phyloP scores from a whole-genome alignment of 2,329 filamentous ascomycete genomes.

The Talaromyces sp. region DNA sequence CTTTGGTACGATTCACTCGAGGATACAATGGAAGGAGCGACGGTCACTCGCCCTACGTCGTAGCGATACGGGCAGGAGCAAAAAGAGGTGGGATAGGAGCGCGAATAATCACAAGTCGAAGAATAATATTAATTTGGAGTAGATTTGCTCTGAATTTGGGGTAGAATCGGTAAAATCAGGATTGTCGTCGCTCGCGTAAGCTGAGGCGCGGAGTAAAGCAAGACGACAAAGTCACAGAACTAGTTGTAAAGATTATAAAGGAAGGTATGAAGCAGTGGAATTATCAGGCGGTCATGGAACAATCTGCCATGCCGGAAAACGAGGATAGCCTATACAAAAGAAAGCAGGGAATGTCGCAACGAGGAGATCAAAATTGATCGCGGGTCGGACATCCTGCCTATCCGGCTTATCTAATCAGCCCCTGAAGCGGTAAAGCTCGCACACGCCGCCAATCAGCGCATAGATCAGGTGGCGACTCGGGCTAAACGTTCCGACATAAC shows the following conservation, averaged over 20 bases:
- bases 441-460: neutral
- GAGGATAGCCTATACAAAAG: neutral
- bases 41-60: neutral
- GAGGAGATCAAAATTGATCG: slow-evolving; percentile 1
- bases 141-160: neutral
- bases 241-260: neutral
- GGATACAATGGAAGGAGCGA: slow-evolving; percentile 8
- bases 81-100: neutral
- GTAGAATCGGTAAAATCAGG: neutral
- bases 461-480: neutral
- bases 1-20: neutral
- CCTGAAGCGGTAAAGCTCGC: slow-evolving; percentile 6
- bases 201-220: neutral
- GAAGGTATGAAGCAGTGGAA: neutral
- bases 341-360: neutral
- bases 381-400: neutral
- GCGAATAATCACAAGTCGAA: neutral
- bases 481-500: neutral
- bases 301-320: neutral
- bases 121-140: neutral
- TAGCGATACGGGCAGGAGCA: neutral
- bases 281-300: neutral
- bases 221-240: neutral
- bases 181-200: neutral
- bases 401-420: slow-evolving; percentile 14